Conservation (phyloP, 176 grass and related monocot species). For the Alloteropsis semialata region DNA sequence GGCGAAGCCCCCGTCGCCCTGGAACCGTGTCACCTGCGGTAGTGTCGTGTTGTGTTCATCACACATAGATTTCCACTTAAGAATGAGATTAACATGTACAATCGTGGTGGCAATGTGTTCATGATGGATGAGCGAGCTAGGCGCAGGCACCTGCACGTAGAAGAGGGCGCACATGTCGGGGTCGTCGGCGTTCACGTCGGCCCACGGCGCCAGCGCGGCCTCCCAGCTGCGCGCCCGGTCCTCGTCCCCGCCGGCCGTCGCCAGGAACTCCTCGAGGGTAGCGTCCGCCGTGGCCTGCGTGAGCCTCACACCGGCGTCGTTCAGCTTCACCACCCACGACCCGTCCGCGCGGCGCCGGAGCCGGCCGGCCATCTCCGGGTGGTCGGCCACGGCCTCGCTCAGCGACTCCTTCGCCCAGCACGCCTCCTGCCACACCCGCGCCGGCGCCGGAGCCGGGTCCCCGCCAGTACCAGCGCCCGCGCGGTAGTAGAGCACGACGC, state of each 20-base stretch:
- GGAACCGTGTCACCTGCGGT: slow-evolving; percentile 78
- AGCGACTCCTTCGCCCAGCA: slow-evolving; percentile 78
- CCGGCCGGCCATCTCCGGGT: slow-evolving; percentile 71
- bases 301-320: slow-evolving; percentile 32
- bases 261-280: not conserved
- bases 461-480: slow-evolving; percentile 22
- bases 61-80: too few species aligned
- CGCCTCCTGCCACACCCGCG: slow-evolving; percentile 36
- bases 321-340: slow-evolving; percentile 82
- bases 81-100: too few species aligned
- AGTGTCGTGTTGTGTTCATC: too few species aligned
- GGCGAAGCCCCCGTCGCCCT: slow-evolving; percentile 59
- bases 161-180: slow-evolving; percentile 61
- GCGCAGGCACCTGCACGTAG: slow-evolving; percentile 62
- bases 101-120: too few species aligned
- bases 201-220: slow-evolving; percentile 56
- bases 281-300: not conserved
- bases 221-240: slow-evolving; percentile 15
- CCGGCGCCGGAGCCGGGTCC: slow-evolving; percentile 17
- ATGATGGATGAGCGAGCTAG: too few species aligned
- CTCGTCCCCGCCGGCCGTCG: not conserved
- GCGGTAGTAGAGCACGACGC: slow-evolving; percentile 76
- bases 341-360: slow-evolving; percentile 56
- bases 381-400: slow-evolving; percentile 45
- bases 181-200: slow-evolving; percentile 33